Evolutionary conservation across 805 yeast species (phyloP).

Genomic region (Hanseniaspora nectarophila): DNA sequence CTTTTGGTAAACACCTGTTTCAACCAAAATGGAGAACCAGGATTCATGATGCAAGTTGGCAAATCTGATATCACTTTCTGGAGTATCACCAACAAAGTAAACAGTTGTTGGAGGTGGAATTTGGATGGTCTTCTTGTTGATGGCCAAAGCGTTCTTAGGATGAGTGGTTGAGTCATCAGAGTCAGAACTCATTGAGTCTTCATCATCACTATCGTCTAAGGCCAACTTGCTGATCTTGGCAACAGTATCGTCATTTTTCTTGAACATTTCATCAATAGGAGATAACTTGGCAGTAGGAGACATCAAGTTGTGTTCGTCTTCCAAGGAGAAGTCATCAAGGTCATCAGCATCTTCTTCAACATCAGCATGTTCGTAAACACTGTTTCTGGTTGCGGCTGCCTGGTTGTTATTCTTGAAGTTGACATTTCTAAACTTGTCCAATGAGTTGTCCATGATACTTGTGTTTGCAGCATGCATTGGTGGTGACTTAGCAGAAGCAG

Average conservation of each 20-base stretch:
- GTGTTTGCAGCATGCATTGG: conserved; percentile 5
- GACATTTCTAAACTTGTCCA: conserved; percentile 1
- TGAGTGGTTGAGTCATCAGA: not conserved
- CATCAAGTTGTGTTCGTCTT: conserved; percentile 18
- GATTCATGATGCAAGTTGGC: conserved; percentile 77
- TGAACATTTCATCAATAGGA: not conserved
- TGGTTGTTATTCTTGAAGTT: conserved; percentile 15
- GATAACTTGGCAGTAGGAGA: conserved; percentile 1
- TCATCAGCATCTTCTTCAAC: conserved; percentile 24
- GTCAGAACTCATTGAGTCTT: conserved; percentile 18
- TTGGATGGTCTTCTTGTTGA: conserved; percentile 15
- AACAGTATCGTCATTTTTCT: not conserved
- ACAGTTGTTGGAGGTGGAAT: conserved; percentile 78
- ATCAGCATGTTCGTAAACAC: conserved; percentile 18
- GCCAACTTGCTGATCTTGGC: not conserved
- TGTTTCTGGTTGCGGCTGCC: conserved; percentile 11
- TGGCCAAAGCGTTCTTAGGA: not conserved
- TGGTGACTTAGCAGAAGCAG: not conserved
- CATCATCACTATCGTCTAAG: conserved; percentile 23
- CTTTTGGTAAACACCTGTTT: conserved; percentile 76
- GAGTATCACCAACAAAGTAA: conserved; percentile 82
- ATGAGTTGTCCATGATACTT: conserved; percentile 2
- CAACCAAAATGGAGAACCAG: conserved; percentile 75
- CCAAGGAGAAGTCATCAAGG: conserved; percentile 18
- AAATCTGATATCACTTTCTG: conserved; percentile 77